Evolutionary conservation across 441 rosid species (phyloP), one percentile per base, ranked within the genome.

Genomic region (Lepidium campestre): DNA sequence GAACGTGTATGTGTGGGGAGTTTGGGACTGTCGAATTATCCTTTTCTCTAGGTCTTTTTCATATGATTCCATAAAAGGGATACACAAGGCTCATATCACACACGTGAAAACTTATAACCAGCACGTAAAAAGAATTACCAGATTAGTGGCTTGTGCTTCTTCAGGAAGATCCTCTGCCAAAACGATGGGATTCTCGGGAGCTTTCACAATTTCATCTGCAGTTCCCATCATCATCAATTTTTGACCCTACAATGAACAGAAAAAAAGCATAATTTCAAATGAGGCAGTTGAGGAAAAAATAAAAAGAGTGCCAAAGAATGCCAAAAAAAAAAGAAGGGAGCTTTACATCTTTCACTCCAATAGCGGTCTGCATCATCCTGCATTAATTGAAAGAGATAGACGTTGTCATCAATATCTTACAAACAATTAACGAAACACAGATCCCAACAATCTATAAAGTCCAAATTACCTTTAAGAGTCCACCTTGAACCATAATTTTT

Each of bases 161-260:
- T 58, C 63, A 58, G 63, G 63, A n/a, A 71, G 25, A 86, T 94
- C 99, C 83, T 94, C 99, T 46, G 86, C 71, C 74, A 94, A 94
- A 71, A 94, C 86, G 74, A 57, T 57, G 85, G 91, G 93, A 76
- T 89, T 93, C 67, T 93, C 97, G 7, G 98, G 97, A 67, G 95
- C 95, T 74, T 90, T 92, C 67, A 95, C 85, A 45, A 92, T 80
- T 83, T 92, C 97, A 79, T 88, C 99, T 11, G 93, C 97, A 68
- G 98, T 90, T 72, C 97, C 99, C 96, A 95, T 90, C 99, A 95
- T 87, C 99, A 92, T 95, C 85, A 95, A 74, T 69, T 82, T 90
- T 83, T 92, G 98, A 67, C 99, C 98, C 99, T 95, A 66, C 22
- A 59, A 39, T 57, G 34, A 57, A 22, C 3, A 22, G 13, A 5